Percentiles rank a stretch among this genome's conserved stretches.
phyloP scores from a whole-genome alignment of 495 filamentous ascomycete genomes.

The Cercophora scortea region DNA sequence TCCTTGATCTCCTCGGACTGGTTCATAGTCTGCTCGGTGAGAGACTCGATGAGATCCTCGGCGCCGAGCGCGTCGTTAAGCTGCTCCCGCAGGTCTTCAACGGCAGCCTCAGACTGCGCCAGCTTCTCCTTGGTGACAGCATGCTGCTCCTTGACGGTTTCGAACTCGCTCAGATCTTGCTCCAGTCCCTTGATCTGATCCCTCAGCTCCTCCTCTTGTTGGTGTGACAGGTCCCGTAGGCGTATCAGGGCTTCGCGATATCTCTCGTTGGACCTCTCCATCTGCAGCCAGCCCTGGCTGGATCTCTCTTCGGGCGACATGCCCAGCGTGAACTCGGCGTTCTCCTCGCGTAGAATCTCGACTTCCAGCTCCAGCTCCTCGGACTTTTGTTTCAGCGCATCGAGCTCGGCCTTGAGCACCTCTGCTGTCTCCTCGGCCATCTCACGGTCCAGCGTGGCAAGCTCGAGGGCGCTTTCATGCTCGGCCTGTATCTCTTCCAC shows the following conservation, averaged over 20 bases:
- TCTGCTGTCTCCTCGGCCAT: conserved; percentile 96
- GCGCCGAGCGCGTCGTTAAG: conserved; percentile 79
- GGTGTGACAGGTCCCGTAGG: conserved; percentile 77
- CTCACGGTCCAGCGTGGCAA: conserved; percentile 82
- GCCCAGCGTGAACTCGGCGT: conserved; percentile 69
- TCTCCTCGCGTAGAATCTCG: conserved; percentile 81
- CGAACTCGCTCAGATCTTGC: conserved; percentile 67
- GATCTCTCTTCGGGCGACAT: conserved; percentile 84
- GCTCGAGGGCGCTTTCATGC: conserved; percentile 76
- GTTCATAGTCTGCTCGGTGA: conserved; percentile 75
- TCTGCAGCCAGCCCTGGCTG: conserved; percentile 80
- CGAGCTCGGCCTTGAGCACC: conserved; percentile 67
- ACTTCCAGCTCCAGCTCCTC: conserved; percentile 86
- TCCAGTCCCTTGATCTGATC: conserved; percentile 72
- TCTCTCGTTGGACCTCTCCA: conserved; percentile 83
- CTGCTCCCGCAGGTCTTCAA: conserved; percentile 85
- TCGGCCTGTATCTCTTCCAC: conserved; percentile 70
- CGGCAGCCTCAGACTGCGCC: conserved; percentile 59
- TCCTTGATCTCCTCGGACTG: conserved; percentile 75
- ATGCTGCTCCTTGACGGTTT: conserved; percentile 62
- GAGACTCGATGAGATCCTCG: conserved; percentile 88
- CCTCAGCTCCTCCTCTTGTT: conserved; percentile 73
- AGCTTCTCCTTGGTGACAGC: conserved; percentile 63
- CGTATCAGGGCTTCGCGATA: conserved; percentile 79
- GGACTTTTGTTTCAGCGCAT: conserved; percentile 60